Evolutionary conservation across 495 filamentous ascomycete species (phyloP).

Genomic region (Sabuloglossum arenarium): DNA sequence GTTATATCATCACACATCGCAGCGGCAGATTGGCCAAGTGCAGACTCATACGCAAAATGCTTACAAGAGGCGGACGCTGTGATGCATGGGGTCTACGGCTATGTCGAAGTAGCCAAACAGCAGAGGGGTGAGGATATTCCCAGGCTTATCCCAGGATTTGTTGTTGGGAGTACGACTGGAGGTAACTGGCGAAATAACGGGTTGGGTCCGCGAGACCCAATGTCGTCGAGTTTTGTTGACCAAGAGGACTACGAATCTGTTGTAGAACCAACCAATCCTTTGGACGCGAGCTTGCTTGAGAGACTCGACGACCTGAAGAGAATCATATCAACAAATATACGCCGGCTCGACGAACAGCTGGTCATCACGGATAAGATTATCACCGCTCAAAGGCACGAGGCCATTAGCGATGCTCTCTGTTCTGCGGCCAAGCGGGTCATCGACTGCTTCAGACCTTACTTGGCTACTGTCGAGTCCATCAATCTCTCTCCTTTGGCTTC

Average conservation of each 20-base stretch:
- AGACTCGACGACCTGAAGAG: conserved; percentile 66
- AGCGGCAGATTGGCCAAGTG: conserved; percentile 70
- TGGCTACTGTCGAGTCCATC: conserved; percentile 70
- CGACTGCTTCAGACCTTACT: conserved; percentile 72
- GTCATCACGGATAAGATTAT: conserved; percentile 54
- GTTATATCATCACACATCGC: conserved; percentile 98
- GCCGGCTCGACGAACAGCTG: conserved; percentile 72
- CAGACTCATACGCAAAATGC: conserved; percentile 82
- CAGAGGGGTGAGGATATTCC: conserved; percentile 79
- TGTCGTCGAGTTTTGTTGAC: conserved; percentile 61
- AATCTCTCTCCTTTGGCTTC: conserved; percentile 57
- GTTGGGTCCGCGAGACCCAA: conserved; percentile 40
- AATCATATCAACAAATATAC: conserved; percentile 59
- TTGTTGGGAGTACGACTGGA: conserved; percentile 57
- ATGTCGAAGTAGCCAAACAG: conserved; percentile 82
- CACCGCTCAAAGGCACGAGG: conserved; percentile 43
- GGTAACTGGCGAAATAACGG: conserved; percentile 92
- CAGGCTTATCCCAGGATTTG: conserved; percentile 78
- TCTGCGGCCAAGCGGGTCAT: conserved; percentile 52
- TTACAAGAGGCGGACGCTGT: conserved; percentile 91
- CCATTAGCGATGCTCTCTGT: conserved; percentile 56
- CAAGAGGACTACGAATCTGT: conserved; percentile 51
- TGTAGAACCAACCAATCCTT: conserved; percentile 44
- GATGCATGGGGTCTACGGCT: conserved; percentile 78
- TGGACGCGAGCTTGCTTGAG: conserved; percentile 61